phyloP scores from a whole-genome alignment of 768 basidiomycete species.

The Rhizopogon vinicolor region DNA sequence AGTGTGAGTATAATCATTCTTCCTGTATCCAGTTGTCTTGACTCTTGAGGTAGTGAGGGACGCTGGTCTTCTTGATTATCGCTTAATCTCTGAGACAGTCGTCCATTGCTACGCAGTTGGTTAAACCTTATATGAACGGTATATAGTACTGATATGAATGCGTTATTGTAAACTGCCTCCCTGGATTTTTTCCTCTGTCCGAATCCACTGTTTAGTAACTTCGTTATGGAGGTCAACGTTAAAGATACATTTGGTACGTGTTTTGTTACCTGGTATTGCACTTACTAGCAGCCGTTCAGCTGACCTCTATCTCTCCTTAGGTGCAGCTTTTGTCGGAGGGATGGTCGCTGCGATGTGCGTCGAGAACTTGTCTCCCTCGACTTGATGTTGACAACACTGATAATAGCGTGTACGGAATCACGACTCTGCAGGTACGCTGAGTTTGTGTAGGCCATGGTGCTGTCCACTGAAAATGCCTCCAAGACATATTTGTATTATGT shows the following conservation, averaged over 20 bases:
- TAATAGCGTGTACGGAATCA: conserved; percentile 16
- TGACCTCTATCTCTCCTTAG: conserved; percentile 2
- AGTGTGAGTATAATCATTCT: too few relatives aligned
- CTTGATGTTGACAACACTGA: neutral
- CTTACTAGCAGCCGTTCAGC: too few relatives aligned
- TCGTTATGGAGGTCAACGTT: neutral
- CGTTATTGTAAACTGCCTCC: too few relatives aligned
- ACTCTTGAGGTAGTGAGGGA: too few relatives aligned
- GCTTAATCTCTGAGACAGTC: too few relatives aligned
- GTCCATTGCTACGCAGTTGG: too few relatives aligned
- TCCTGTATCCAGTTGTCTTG: too few relatives aligned
- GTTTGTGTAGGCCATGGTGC: neutral
- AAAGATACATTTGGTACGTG: conserved; percentile 5
- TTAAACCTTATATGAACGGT: too few relatives aligned
- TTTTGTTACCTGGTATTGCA: neutral
- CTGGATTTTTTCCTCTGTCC: neutral
- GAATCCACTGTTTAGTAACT: neutral
- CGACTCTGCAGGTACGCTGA: conserved; percentile 15
- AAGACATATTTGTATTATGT: conserved; percentile 21
- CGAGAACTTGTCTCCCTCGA: neutral
- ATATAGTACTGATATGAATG: too few relatives aligned
- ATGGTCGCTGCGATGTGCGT: conserved; percentile 14
- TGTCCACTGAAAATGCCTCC: neutral
- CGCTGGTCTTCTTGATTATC: too few relatives aligned
- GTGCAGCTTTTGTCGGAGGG: conserved; percentile 16